These are phyloP conservation scores for Fusarium pseudograminearum DNA, from an alignment of 2,329 filamentous ascomycete species.

Conservation along the genomic window DNA sequence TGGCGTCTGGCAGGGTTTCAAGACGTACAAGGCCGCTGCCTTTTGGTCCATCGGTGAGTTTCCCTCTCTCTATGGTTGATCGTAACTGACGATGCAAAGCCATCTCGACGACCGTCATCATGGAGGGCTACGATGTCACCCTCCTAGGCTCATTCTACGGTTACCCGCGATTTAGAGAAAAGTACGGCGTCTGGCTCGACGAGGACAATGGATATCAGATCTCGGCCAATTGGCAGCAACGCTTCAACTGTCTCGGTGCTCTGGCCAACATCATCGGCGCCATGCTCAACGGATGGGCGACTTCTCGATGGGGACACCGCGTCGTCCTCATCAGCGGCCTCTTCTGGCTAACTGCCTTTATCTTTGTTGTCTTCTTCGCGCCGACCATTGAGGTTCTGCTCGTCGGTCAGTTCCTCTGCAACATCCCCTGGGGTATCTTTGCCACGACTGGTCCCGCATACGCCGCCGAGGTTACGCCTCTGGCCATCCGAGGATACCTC, in stretches of 20 bases:
- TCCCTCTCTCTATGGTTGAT: no score
- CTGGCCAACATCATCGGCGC: constrained; percentile 56
- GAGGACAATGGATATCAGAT: constrained; percentile 58
- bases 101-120: constrained; percentile 61
- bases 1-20: constrained; percentile 52
- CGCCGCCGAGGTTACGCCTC: constrained; percentile 58
- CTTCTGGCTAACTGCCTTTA: constrained; percentile 56
- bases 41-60: constrained; percentile 56
- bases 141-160: constrained; percentile 61
- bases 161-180: constrained; percentile 55
- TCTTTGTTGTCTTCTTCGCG: constrained; percentile 64
- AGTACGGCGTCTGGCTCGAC: constrained; percentile 55
- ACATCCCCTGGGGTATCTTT: constrained; percentile 61
- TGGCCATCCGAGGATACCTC: constrained; percentile 57
- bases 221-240: constrained; percentile 64
- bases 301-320: constrained; percentile 58
- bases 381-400: constrained; percentile 58
- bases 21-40: constrained; percentile 56
- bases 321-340: constrained; percentile 58
- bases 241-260: constrained; percentile 55
- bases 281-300: constrained; percentile 58
- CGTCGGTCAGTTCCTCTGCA: constrained; percentile 61
- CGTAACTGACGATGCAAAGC: constrained; percentile 42
- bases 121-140: constrained; percentile 65
- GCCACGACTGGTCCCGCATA: constrained; percentile 59